Conservation (phyloP, 2,329 filamentous ascomycete genomes). For the Phialophora chinensis region DNA sequence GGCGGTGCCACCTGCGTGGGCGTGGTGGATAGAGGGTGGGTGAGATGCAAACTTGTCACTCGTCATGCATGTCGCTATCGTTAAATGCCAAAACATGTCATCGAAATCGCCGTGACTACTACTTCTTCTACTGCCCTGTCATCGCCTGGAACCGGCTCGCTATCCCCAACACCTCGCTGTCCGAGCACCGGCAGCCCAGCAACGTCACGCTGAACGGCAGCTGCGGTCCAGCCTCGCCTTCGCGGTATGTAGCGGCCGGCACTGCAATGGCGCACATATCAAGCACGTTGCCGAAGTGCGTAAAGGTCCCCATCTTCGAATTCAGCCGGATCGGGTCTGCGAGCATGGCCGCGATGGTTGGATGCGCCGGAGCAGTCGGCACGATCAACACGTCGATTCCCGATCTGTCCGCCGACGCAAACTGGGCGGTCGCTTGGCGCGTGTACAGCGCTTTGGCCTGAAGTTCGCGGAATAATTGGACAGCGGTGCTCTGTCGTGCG, state of each 20-base stretch:
- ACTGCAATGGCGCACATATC: conserved; percentile 62
- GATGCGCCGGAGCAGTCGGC: conserved; percentile 62
- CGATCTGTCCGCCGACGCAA: conserved; percentile 27
- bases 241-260: conserved; percentile 53
- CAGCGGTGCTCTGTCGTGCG: conserved; percentile 49
- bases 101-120: neutral
- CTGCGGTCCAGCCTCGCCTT: conserved; percentile 22
- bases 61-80: conserved; percentile 1
- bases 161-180: conserved; percentile 56
- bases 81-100: conserved; percentile 2
- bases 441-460: conserved; percentile 50
- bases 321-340: conserved; percentile 62
- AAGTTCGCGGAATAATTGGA: conserved; percentile 58
- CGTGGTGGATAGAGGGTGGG: conserved; percentile 2
- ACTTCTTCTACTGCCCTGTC: conserved; percentile 11
- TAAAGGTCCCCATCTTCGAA: conserved; percentile 61
- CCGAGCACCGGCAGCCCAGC: conserved; percentile 49
- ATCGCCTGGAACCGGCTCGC: conserved; percentile 50
- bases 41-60: conserved; percentile 1
- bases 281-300: conserved; percentile 66
- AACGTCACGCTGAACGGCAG: conserved; percentile 42
- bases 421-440: conserved; percentile 31
- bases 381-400: conserved; percentile 59
- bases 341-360: conserved; percentile 58
- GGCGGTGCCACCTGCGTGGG: conserved; percentile 16